Conservation (phyloP, 164 flowering plant genomes). For the Piper betle region DNA sequence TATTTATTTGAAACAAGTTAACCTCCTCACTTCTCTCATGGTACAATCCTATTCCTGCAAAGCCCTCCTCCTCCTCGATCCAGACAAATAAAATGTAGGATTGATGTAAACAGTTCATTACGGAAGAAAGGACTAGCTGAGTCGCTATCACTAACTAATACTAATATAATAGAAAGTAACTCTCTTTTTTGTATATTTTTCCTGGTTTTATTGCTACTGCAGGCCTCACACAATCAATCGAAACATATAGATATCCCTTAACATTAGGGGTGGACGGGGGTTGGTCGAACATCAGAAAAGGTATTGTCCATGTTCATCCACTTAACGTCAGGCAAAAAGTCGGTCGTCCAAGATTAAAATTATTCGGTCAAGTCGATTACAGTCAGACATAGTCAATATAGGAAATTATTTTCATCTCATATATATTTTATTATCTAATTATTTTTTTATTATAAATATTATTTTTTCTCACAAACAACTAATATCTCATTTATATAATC, state of each 20-base stretch:
- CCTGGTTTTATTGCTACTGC: slow-evolving; percentile 1
- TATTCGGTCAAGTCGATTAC: too few relatives aligned
- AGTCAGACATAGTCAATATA: too few relatives aligned
- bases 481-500: too few relatives aligned
- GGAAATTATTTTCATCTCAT: too few relatives aligned
- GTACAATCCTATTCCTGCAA: neutral
- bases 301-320: too few relatives aligned
- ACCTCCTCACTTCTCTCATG: slow-evolving; percentile 1
- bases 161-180: neutral
- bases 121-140: neutral
- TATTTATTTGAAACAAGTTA: slow-evolving; percentile 1
- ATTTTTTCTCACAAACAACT: too few relatives aligned
- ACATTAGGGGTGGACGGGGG: too few relatives aligned
- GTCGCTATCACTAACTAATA: neutral
- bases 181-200: neutral
- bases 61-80: slow-evolving; percentile 1
- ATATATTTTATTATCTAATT: too few relatives aligned
- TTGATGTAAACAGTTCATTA: neutral
- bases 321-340: too few relatives aligned
- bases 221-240: neutral
- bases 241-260: slow-evolving; percentile 3
- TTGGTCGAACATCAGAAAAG: too few relatives aligned
- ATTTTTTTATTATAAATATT: too few relatives aligned
- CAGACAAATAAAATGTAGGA: neutral
- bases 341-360: too few relatives aligned